These are phyloP conservation scores for Jacaranda mimosifolia DNA, from an alignment of 257 asterid species.

Conservation along the genomic window DNA sequence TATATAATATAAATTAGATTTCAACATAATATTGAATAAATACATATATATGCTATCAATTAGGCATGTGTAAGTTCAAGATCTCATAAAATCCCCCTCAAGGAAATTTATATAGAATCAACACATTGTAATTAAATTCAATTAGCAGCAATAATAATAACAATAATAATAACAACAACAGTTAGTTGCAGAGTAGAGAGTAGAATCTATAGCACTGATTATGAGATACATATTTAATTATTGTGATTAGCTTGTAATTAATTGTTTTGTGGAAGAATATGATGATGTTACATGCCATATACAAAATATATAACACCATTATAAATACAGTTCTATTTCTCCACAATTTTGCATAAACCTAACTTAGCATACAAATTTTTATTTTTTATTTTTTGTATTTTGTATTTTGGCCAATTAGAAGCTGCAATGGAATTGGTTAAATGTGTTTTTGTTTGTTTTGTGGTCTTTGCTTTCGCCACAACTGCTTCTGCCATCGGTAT, in stretches of 20 bases:
- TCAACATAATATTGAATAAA: too few species aligned
- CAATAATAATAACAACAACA: too few species aligned
- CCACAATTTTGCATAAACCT: too few species aligned
- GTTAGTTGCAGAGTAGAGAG: background rate
- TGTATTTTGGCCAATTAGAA: background rate
- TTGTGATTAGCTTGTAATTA: background rate
- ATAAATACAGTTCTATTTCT: slow-evolving; percentile 3
- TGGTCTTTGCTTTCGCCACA: background rate
- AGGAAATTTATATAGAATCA: background rate
- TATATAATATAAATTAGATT: too few species aligned
- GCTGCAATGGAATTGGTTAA: slow-evolving; percentile 12
- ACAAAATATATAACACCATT: background rate
- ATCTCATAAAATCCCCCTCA: too few species aligned
- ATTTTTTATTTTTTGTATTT: background rate
- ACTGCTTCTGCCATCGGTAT: background rate
- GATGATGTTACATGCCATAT: background rate
- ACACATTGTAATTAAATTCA: background rate
- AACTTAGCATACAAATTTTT: background rate
- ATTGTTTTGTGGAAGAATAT: too few species aligned
- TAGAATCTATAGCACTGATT: background rate
- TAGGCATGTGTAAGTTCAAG: too few species aligned
- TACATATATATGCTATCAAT: too few species aligned
- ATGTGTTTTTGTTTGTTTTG: background rate
- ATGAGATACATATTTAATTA: background rate
- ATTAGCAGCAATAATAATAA: background rate